Evolutionary conservation across 169 alveolate genomes (phyloP), one percentile per base, ranked within the genome.

Genomic region (Cryptosporidium baileyi): DNA sequence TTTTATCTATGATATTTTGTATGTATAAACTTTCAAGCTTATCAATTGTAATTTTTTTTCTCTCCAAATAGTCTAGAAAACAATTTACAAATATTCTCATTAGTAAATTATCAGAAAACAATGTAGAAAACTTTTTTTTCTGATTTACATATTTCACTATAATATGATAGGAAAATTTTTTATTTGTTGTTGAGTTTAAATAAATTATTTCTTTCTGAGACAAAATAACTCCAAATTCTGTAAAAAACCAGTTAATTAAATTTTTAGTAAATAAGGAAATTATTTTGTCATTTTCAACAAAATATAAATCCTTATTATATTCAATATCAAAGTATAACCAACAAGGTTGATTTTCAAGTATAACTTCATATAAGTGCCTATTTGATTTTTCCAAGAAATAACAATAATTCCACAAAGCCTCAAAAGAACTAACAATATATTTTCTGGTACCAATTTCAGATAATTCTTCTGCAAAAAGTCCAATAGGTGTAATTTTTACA

Each of bases 311-410:
- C 38, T 60, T 88, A 32, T 81, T 51, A 28, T 62, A 88, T 34
- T 88, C 91, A 28, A 88, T 57, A 54, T 88, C 91, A 38, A 88
- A 88, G 36, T 80, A 88, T 13, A 88, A 79, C 91, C 91, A 88
- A 11, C 91, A 88, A 7, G 89, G 89, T 11, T 38, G 61, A n/a
- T 54, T 61, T 8, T 32, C 80, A 19, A 54, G 61, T 15, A 88
- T 49, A 24, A 88, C 80, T 38, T 88, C 91, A 40, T 88, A 88
- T 22, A 61, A 9, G 41, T 88, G 91, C 13, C 85, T 74, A 19
- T 34, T 13, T 22, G 34, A 52, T 11, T 51, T 15, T 52, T 34
- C 3, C 15, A 74, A 41, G 13, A 67, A 74, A 74, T 60, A 22
- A 6, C 32, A n/a, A 24, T 74, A 74, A 26, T 36, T 3, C 85